These are phyloP conservation scores for Colletotrichum sansevieriae DNA, from an alignment of 2,329 filamentous ascomycete genomes.

Conservation along the genomic window DNA sequence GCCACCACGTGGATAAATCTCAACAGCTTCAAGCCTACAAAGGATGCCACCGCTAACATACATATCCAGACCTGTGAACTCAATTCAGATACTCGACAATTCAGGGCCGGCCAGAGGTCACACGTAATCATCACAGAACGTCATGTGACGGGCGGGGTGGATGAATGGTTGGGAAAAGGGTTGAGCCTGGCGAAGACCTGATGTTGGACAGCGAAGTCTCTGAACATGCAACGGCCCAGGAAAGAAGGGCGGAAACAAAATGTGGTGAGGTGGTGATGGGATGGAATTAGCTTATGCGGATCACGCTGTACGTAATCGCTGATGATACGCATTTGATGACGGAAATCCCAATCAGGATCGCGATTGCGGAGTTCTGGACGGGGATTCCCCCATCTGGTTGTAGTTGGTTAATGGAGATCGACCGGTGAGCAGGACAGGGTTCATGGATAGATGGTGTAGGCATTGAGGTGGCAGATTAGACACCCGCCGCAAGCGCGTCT, in stretches of 20 bases:
- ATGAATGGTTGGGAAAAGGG: too few relatives aligned
- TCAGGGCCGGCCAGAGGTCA: too few relatives aligned
- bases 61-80: too few relatives aligned
- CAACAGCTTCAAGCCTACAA: background rate
- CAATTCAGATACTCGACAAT: background rate
- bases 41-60: background rate
- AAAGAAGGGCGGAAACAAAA: too few relatives aligned
- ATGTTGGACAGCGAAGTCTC: too few relatives aligned
- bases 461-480: slow-evolving; percentile 20
- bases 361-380: background rate
- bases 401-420: background rate
- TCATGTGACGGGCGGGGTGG: too few relatives aligned
- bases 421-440: slow-evolving; percentile 12
- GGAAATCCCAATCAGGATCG: slow-evolving; percentile 10
- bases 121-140: too few relatives aligned
- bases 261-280: too few relatives aligned
- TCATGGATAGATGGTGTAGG: slow-evolving; percentile 11
- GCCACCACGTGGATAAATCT: background rate
- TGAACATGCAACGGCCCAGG: too few relatives aligned
- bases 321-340: background rate
- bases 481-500: slow-evolving; percentile 14
- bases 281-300: too few relatives aligned
- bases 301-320: background rate
- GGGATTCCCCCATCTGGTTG: background rate
- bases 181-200: too few relatives aligned